Percentiles rank a stretch among this genome's conserved stretches.
These are phyloP conservation scores for Niebla homalea DNA, from an alignment of 495 filamentous ascomycete genomes.

Conservation along the genomic window DNA sequence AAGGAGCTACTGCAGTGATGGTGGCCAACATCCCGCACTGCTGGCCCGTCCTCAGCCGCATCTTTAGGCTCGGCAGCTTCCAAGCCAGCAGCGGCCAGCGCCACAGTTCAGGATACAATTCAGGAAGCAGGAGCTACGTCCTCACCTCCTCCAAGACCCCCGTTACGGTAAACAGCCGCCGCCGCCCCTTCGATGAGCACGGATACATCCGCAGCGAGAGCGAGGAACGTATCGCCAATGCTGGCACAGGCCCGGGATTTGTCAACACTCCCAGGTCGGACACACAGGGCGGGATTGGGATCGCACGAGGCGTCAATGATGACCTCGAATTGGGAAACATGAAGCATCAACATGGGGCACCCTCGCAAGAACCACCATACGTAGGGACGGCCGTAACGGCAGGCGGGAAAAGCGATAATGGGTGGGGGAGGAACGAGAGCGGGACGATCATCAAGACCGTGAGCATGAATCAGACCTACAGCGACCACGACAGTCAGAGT, in stretches of 20 bases:
- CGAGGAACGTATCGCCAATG: constrained; percentile 13
- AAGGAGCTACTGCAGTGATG: constrained; percentile 48
- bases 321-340: constrained; percentile 1
- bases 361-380: background rate
- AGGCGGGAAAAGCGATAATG: background rate
- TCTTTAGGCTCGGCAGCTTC: constrained; percentile 37
- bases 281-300: background rate
- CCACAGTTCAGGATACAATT: background rate
- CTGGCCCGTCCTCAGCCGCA: constrained; percentile 43
- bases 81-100: constrained; percentile 13
- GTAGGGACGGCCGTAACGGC: background rate
- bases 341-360: background rate
- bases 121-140: background rate
- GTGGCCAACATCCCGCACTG: constrained; percentile 52
- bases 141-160: background rate
- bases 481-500: background rate
- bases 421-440: constrained; percentile 1
- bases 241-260: background rate
- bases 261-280: background rate
- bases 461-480: constrained; percentile 6
- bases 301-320: background rate
- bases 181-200: constrained; percentile 3
- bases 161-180: background rate
- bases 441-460: constrained; percentile 13
- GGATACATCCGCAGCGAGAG: constrained; percentile 15